A percentile compares a stretch with the other conserved stretches of the same genome.
phyloP scores from a whole-genome alignment of 768 basidiomycete species.

The Lepiota venenata region DNA sequence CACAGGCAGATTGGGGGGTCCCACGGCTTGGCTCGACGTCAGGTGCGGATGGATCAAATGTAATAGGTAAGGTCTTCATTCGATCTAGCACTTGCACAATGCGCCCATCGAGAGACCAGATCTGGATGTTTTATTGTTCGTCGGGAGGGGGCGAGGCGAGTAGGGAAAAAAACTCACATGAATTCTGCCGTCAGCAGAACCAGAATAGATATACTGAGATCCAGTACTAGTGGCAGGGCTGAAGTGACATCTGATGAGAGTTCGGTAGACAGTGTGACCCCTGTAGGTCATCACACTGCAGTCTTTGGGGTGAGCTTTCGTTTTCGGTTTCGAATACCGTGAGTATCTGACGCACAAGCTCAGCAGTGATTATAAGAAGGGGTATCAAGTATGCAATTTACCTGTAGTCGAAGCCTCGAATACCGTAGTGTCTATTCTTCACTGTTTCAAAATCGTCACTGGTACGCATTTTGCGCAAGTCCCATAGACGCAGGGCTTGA shows the following conservation, averaged over 20 bases:
- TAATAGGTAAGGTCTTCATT: slow-evolving; percentile 63
- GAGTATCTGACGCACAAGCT: slow-evolving; percentile 43
- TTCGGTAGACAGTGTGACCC: slow-evolving; percentile 86
- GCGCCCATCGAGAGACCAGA: slow-evolving; percentile 93
- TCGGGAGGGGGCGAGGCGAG: neutral
- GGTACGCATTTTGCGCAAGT: slow-evolving; percentile 88
- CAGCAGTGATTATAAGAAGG: neutral
- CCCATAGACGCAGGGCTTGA: slow-evolving; percentile 89
- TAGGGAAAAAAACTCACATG: slow-evolving; percentile 52
- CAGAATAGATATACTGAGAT: slow-evolving; percentile 91
- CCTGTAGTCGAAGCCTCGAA: slow-evolving; percentile 78
- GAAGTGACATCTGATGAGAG: slow-evolving; percentile 95
- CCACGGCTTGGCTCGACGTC: slow-evolving; percentile 36
- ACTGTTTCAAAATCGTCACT: slow-evolving; percentile 63
- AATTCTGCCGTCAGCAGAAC: slow-evolving; percentile 80
- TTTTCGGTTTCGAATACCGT: slow-evolving; percentile 60
- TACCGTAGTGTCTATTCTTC: slow-evolving; percentile 48
- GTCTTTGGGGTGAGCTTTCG: slow-evolving; percentile 74
- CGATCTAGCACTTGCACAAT: slow-evolving; percentile 85
- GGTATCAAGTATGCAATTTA: slow-evolving; percentile 25
- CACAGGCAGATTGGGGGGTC: slow-evolving; percentile 46
- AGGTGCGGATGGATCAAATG: slow-evolving; percentile 65
- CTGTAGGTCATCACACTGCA: slow-evolving; percentile 96
- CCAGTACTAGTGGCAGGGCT: slow-evolving; percentile 92
- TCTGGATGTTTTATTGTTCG: slow-evolving; percentile 39